Evolutionary conservation across 164 flowering plant species (phyloP).

Genomic region (Macadamia integrifolia): DNA sequence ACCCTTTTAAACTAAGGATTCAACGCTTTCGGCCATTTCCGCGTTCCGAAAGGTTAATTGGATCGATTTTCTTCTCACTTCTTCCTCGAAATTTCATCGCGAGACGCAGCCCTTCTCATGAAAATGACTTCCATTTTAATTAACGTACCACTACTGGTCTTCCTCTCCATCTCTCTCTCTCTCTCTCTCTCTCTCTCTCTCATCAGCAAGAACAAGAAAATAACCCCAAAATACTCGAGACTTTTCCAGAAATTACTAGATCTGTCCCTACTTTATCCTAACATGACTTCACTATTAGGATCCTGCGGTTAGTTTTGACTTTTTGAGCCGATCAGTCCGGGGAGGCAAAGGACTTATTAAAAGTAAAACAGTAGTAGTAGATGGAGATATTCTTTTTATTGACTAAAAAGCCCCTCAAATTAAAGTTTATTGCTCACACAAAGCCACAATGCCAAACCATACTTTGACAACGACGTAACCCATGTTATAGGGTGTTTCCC

Average conservation of each 20-base stretch:
- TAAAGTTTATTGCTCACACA: too few species aligned
- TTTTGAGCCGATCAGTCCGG: too few species aligned
- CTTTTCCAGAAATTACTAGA: neutral
- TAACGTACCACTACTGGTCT: conserved; percentile 3
- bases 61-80: neutral
- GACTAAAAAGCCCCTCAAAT: too few species aligned
- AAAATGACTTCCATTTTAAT: conserved; percentile 5
- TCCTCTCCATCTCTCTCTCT: too few species aligned
- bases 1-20: neutral
- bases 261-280: neutral
- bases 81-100: conserved; percentile 15
- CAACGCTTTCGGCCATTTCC: neutral
- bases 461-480: too few species aligned
- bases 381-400: too few species aligned
- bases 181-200: neutral
- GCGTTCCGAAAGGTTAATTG: conserved; percentile 8
- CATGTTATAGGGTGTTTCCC: too few species aligned
- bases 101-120: neutral
- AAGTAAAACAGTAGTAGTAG: too few species aligned
- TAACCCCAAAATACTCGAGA: neutral
- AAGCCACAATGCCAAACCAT: too few species aligned
- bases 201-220: neutral
- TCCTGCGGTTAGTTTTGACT: too few species aligned
- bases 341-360: too few species aligned
- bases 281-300: neutral